A percentile compares a stretch with the other conserved stretches of the same genome.
Conservation (phyloP, 495 filamentous ascomycete species). For the Aspergillus incahuasiensis region DNA sequence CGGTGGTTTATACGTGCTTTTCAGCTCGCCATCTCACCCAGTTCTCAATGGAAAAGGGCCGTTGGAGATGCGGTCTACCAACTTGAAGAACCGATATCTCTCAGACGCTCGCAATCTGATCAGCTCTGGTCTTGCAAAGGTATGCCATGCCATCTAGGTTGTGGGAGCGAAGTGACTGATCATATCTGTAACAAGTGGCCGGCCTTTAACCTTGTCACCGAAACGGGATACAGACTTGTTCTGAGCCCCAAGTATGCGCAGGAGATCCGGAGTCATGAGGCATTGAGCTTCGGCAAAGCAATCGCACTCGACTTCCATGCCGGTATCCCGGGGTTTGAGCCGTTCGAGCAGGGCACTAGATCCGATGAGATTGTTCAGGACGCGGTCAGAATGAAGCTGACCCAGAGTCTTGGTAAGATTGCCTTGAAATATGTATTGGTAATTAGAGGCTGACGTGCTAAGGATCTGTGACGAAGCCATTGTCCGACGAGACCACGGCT, state of each 20-base stretch:
- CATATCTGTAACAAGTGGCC: not conserved
- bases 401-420: slow-evolving; percentile 14
- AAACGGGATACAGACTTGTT: slow-evolving; percentile 15
- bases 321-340: slow-evolving; percentile 36
- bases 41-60: not conserved
- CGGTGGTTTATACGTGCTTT: not conserved
- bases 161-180: no score
- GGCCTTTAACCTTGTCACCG: slow-evolving; percentile 13
- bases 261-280: slow-evolving; percentile 19
- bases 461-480: slow-evolving; percentile 14
- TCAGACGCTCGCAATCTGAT: not conserved
- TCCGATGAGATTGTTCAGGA: slow-evolving; percentile 12
- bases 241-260: slow-evolving; percentile 16
- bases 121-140: not conserved
- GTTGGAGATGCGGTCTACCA: not conserved
- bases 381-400: slow-evolving; percentile 18
- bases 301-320: slow-evolving; percentile 10
- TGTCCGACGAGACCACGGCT: slow-evolving; percentile 14
- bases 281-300: slow-evolving; percentile 7
- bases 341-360: slow-evolving; percentile 18
- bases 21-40: not conserved
- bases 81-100: slow-evolving; percentile 1
- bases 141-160: not conserved
- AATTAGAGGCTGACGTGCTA: not conserved
- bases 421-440: not conserved